phyloP scores from a whole-genome alignment of 2,329 filamentous ascomycete species.

The Xylariaceae sp. region DNA sequence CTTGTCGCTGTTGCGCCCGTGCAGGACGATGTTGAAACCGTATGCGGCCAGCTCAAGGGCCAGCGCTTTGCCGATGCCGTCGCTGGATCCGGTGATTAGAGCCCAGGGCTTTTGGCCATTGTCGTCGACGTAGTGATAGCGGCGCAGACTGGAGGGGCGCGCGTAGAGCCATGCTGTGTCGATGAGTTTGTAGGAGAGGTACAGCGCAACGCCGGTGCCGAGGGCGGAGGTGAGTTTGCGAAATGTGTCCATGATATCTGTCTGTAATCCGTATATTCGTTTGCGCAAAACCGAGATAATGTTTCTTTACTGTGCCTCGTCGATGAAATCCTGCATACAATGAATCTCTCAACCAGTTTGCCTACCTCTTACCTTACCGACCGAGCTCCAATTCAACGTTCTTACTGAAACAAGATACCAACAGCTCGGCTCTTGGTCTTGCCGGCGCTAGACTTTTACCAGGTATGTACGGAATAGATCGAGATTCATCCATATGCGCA shows the following conservation, averaged over 20 bases:
- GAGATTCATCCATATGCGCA: background rate
- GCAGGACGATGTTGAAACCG: slow-evolving; percentile 53
- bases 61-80: slow-evolving; percentile 47
- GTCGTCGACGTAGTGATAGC: slow-evolving; percentile 22
- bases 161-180: slow-evolving; percentile 18
- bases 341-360: too few relatives aligned
- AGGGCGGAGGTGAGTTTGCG: slow-evolving; percentile 14
- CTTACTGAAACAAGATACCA: background rate
- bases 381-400: background rate
- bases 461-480: background rate
- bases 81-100: slow-evolving; percentile 45
- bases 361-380: background rate
- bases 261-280: background rate
- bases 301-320: too few relatives aligned
- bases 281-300: too few relatives aligned
- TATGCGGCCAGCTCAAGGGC: slow-evolving; percentile 42
- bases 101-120: slow-evolving; percentile 35
- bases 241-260: slow-evolving; percentile 8
- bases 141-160: slow-evolving; percentile 16
- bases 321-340: too few relatives aligned
- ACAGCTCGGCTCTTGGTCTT: slow-evolving; percentile 14
- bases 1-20: slow-evolving; percentile 44
- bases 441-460: slow-evolving; percentile 16
- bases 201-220: slow-evolving; percentile 19
- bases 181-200: slow-evolving; percentile 13